Evolutionary conservation across 1,139 yeast species (phyloP).

Genomic region (Candida glucosophila): DNA sequence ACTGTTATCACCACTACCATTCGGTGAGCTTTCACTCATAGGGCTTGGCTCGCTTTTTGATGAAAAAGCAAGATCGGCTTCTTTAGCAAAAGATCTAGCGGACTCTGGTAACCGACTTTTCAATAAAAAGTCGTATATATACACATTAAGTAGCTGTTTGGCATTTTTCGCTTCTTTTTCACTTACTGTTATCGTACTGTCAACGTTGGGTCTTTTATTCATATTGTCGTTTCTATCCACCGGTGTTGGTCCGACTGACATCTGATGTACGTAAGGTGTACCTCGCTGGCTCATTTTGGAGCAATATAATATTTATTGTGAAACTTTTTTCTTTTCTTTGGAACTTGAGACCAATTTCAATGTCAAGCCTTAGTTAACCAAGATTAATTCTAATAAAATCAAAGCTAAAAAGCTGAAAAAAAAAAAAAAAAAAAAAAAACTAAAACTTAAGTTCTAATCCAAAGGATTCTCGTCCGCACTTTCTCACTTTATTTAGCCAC

Average conservation of each 20-base stretch:
- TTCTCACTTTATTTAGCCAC: too few species aligned
- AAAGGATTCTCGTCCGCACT: too few species aligned
- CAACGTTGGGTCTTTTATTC: conserved; percentile 6
- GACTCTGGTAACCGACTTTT: conserved; percentile 67
- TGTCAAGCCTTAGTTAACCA: too few species aligned
- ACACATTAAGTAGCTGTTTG: conserved; percentile 69
- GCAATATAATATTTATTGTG: too few species aligned
- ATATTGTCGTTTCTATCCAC: conserved; percentile 6
- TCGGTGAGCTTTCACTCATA: conserved; percentile 5
- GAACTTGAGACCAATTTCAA: too few species aligned
- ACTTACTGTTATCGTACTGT: conserved; percentile 15
- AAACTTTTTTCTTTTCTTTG: too few species aligned
- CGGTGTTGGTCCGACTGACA: conserved; percentile 16
- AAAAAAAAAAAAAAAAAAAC: too few species aligned
- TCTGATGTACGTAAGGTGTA: conserved; percentile 27
- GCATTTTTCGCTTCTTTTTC: conserved; percentile 50
- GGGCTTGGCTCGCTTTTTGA: not conserved
- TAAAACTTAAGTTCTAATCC: too few species aligned
- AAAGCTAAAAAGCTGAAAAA: too few species aligned
- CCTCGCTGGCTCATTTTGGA: conserved; percentile 24
- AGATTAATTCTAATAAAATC: too few species aligned
- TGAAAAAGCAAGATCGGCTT: conserved; percentile 48
- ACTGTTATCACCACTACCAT: conserved; percentile 2
- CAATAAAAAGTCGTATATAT: conserved; percentile 76
- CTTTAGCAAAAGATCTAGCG: conserved; percentile 64